Conservation (phyloP, 2,329 filamentous ascomycete species). For the Neonectria punicea region DNA sequence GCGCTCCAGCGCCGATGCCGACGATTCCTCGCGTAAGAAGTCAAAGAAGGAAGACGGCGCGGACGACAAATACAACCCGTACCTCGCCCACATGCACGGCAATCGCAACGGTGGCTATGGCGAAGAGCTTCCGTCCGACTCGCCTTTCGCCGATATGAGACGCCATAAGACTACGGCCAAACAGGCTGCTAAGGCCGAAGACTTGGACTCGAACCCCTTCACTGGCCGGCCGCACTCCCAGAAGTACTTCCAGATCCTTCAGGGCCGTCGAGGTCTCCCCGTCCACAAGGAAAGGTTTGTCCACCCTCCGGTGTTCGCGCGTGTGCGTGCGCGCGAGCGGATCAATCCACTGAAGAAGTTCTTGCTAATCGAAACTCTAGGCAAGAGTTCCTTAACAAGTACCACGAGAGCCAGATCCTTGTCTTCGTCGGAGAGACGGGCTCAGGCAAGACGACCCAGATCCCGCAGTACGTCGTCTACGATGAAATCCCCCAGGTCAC, state of each 20-base stretch:
- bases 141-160: constrained; percentile 73
- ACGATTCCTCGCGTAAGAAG: constrained; percentile 57
- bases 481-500: constrained; percentile 91
- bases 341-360: neutral
- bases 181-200: constrained; percentile 79
- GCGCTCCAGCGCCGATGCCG: constrained; percentile 56
- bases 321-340: neutral
- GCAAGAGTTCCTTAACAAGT: constrained; percentile 92
- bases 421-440: constrained; percentile 99
- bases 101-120: constrained; percentile 54
- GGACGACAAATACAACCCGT: constrained; percentile 73
- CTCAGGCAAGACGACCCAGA: constrained; percentile 99
- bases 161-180: constrained; percentile 83
- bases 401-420: constrained; percentile 93
- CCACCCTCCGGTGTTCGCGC: neutral
- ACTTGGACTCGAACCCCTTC: constrained; percentile 87
- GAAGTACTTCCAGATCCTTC: constrained; percentile 90
- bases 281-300: constrained; percentile 88
- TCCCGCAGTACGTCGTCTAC: constrained; percentile 97
- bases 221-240: constrained; percentile 80
- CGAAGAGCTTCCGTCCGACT: constrained; percentile 49
- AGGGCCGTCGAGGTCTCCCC: constrained; percentile 84
- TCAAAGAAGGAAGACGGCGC: constrained; percentile 51
- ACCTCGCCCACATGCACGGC: constrained; percentile 89
- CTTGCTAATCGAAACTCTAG: constrained; percentile 51